Conservation (phyloP, 2,329 filamentous ascomycete genomes). For the Talaromyces sp. region DNA sequence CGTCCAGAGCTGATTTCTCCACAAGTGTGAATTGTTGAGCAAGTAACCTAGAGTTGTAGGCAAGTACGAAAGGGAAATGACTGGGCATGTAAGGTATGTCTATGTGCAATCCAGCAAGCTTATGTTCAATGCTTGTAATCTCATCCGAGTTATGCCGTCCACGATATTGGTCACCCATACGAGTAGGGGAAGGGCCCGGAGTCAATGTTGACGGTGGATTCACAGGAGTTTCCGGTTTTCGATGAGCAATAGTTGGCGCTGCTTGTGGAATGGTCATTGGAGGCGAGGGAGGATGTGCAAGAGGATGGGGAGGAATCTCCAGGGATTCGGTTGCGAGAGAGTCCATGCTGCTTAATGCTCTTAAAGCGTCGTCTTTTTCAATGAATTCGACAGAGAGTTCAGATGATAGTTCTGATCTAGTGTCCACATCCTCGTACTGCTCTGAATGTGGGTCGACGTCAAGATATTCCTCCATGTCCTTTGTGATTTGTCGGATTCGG, state of each 20-base stretch:
- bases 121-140: constrained; percentile 19
- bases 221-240: constrained; percentile 31
- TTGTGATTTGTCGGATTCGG: constrained; percentile 48
- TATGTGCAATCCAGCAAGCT: constrained; percentile 15
- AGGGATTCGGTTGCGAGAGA: constrained; percentile 38
- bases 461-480: neutral
- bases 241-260: constrained; percentile 33
- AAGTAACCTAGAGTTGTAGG: constrained; percentile 58
- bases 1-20: constrained; percentile 63
- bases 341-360: constrained; percentile 28
- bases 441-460: neutral
- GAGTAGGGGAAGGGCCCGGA: constrained; percentile 42
- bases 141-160: constrained; percentile 32
- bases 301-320: constrained; percentile 43
- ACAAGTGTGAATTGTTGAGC: constrained; percentile 64
- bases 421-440: constrained; percentile 34
- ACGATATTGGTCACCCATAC: constrained; percentile 24
- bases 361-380: constrained; percentile 36
- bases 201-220: constrained; percentile 39
- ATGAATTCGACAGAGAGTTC: constrained; percentile 53
- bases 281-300: constrained; percentile 47
- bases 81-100: constrained; percentile 25
- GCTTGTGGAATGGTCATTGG: constrained; percentile 44
- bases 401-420: constrained; percentile 53
- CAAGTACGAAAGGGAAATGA: constrained; percentile 62